Percentiles rank a stretch among this genome's conserved stretches.
phyloP scores from a whole-genome alignment of 176 grass and related monocot genomes.

The Saccharum officinarum region DNA sequence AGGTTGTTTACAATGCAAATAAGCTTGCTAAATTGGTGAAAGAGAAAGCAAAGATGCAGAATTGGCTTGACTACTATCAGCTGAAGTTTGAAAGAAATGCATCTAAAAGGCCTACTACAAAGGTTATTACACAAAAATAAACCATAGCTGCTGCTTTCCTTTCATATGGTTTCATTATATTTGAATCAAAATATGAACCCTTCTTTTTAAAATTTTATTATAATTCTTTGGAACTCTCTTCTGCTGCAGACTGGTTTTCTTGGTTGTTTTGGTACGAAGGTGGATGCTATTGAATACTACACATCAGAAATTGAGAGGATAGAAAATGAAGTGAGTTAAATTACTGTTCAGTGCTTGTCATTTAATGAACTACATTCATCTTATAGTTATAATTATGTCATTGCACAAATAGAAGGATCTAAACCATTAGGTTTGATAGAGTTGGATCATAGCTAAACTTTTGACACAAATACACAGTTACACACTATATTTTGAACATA shows the following conservation, averaged over 20 bases:
- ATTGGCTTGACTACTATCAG: conserved; percentile 90
- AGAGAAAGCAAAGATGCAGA: conserved; percentile 87
- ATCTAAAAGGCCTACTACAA: conserved; percentile 66
- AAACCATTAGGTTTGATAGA: neutral
- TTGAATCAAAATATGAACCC: neutral
- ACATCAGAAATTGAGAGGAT: conserved; percentile 81
- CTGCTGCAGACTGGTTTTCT: conserved; percentile 83
- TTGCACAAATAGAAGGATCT: neutral
- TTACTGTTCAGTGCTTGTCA: neutral
- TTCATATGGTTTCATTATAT: neutral
- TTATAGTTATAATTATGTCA: conserved; percentile 9
- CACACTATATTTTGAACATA: neutral
- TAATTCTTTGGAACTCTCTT: conserved; percentile 37
- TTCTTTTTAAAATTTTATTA: neutral
- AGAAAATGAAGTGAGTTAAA: conserved; percentile 71
- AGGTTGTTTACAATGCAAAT: conserved; percentile 96
- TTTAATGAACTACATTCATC: conserved; percentile 24
- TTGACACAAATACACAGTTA: neutral
- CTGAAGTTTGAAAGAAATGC: conserved; percentile 83
- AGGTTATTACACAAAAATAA: conserved; percentile 51
- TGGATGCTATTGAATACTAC: conserved; percentile 93
- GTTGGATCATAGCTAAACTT: neutral
- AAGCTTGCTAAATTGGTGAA: conserved; percentile 82
- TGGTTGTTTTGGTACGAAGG: conserved; percentile 76
- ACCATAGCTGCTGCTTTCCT: conserved; percentile 7